Evolutionary conservation across 495 filamentous ascomycete genomes (phyloP), one percentile per base, ranked within the genome.

Genomic region (Massariosphaeria phaeospora): DNA sequence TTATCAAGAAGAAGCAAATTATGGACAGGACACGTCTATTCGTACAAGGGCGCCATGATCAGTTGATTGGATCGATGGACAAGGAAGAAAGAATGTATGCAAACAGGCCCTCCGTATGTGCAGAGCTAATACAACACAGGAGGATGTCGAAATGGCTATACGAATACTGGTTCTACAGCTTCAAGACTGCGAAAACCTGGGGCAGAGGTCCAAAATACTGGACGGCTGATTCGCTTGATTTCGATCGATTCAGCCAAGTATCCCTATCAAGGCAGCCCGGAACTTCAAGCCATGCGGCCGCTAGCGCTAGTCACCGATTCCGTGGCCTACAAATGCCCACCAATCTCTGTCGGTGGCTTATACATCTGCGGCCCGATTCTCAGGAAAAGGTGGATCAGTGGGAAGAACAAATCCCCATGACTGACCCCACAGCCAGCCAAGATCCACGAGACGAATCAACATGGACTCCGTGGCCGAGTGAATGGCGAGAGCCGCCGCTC

Each of bases 141-240:
- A 56, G 34, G 20, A 50, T 63, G 36, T 61, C 59, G 46, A 64
- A 20, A 9, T 68, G 60, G 71, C 49, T 75, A 39, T 67, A 76
- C 48, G 70, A 75, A 39, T 73, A 69, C 42, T 76, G 70, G 68
- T 64, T 69, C 29, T 72, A 67, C 38, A 62, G 67, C 7, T 75
- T 72, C 50, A 72, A 66, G 49, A 71, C 70, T 5, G 70, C 71
- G 10, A 75, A 71, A 47, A 57, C 67, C 38, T 74, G 71, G 73
- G 72, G 72, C 0, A 61, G 59, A 11, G 73, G 72, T 1, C 73
- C 73, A 25, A 54, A 36, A 45, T 29, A 48, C 34, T 74, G 71
- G 71, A 70, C 56, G 20, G 55, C 67, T 23, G 44, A 61, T 18
- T 23, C 55, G 43, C 64, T 62, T 23, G 43, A 53, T 13, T 67